These are phyloP conservation scores for Suillus bovinus DNA, from an alignment of 768 basidiomycete genomes.

Conservation along the genomic window DNA sequence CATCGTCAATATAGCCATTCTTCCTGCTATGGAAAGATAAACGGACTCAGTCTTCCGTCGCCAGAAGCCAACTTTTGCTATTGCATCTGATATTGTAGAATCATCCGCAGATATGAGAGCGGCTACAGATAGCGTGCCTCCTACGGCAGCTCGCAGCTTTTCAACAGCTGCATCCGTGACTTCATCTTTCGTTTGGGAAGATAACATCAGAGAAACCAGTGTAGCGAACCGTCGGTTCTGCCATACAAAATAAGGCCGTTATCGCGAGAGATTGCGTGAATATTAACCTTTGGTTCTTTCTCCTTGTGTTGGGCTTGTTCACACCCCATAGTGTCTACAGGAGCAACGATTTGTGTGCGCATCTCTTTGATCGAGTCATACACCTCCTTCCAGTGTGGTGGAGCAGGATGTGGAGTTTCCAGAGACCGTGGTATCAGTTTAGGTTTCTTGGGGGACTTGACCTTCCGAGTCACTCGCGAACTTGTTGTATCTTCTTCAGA, in stretches of 20 bases:
- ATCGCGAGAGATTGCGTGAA: slow-evolving; percentile 5
- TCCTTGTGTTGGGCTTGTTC: slow-evolving; percentile 67
- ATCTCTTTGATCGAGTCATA: slow-evolving; percentile 77
- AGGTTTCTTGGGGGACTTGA: slow-evolving; percentile 47
- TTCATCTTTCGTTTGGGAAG: slow-evolving; percentile 93
- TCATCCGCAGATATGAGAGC: slow-evolving; percentile 65
- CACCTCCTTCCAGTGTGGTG: slow-evolving; percentile 63
- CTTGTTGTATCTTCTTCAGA: background rate
- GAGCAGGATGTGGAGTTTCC: slow-evolving; percentile 64
- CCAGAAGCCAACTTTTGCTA: slow-evolving; percentile 94
- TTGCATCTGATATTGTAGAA: slow-evolving; percentile 66
- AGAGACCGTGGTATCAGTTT: slow-evolving; percentile 58
- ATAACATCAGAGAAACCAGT: slow-evolving; percentile 92
- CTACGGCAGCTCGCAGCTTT: slow-evolving; percentile 71
- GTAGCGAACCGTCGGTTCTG: slow-evolving; percentile 83
- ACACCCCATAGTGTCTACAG: slow-evolving; percentile 94
- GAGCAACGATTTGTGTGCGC: slow-evolving; percentile 71
- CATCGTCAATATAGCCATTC: background rate
- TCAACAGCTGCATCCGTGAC: slow-evolving; percentile 79
- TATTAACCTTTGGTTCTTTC: slow-evolving; percentile 60
- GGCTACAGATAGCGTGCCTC: slow-evolving; percentile 79
- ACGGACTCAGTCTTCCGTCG: slow-evolving; percentile 78
- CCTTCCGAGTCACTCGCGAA: background rate
- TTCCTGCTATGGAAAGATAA: background rate
- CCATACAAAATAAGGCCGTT: background rate